A percentile compares a stretch with the other conserved stretches of the same genome.
These are phyloP conservation scores for Nicotiana rustica DNA, from an alignment of 305 asterid species.

Conservation along the genomic window DNA sequence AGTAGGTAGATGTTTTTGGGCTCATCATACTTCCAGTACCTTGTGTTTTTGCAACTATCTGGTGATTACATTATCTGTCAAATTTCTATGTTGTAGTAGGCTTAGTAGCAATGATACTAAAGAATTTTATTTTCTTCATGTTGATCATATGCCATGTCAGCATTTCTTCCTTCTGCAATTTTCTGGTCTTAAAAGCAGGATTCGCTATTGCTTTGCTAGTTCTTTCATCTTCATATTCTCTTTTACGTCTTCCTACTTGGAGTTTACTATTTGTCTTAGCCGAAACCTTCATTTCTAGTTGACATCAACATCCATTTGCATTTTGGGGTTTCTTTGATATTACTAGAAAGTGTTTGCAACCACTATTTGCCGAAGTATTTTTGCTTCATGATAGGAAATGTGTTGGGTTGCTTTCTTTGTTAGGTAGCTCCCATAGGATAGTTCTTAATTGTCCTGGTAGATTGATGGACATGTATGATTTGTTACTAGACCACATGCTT, in stretches of 20 bases:
- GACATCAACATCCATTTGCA: neutral
- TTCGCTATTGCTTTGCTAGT: neutral
- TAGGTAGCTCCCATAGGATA: too few species aligned
- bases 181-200: neutral
- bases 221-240: too few species aligned
- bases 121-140: neutral
- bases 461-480: neutral
- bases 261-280: neutral
- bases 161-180: neutral
- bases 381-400: too few species aligned
- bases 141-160: neutral
- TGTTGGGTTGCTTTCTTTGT: neutral
- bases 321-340: neutral
- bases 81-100: neutral
- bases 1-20: neutral
- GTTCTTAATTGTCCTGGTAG: neutral
- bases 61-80: neutral
- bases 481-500: neutral
- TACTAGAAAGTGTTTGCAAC: neutral
- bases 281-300: neutral
- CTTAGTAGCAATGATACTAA: neutral
- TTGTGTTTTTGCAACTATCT: neutral
- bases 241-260: neutral
- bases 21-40: neutral
- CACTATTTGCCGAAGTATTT: neutral